These are phyloP conservation scores for Diutina catenulata DNA, from an alignment of 1,139 yeast genomes.

Conservation along the genomic window DNA sequence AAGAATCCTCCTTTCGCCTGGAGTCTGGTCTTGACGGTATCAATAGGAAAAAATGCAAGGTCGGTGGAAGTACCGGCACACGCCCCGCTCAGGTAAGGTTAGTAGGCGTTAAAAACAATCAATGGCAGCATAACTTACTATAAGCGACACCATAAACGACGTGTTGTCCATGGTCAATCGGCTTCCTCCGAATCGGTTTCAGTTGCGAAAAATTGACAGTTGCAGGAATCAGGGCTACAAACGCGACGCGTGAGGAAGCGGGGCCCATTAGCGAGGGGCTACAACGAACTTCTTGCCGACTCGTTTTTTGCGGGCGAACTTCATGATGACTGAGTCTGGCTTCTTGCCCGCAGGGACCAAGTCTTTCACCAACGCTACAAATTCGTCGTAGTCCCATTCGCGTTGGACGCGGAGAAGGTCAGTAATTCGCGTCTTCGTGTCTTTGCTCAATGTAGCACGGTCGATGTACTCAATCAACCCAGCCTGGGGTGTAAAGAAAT, in stretches of 20 bases:
- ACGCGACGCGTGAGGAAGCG: neutral
- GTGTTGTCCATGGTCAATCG: slow-evolving; percentile 15
- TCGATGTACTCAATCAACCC: slow-evolving; percentile 43
- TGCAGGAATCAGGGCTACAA: neutral
- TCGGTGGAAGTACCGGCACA: slow-evolving; percentile 96
- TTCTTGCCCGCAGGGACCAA: slow-evolving; percentile 46
- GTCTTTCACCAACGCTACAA: slow-evolving; percentile 55
- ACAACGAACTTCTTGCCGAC: slow-evolving; percentile 27
- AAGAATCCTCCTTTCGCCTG: slow-evolving; percentile 96
- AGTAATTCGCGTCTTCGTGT: slow-evolving; percentile 43
- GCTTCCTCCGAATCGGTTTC: neutral
- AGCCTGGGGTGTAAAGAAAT: slow-evolving; percentile 35
- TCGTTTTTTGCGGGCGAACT: slow-evolving; percentile 59
- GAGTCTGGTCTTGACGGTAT: slow-evolving; percentile 82
- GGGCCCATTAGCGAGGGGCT: slow-evolving; percentile 7
- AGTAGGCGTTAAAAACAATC: slow-evolving; percentile 6
- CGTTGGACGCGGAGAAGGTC: slow-evolving; percentile 48
- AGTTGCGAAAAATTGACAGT: neutral
- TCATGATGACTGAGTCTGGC: slow-evolving; percentile 60
- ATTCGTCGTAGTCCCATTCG: slow-evolving; percentile 64
- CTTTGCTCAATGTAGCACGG: slow-evolving; percentile 32
- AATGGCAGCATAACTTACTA: slow-evolving; percentile 14
- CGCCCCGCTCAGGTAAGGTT: slow-evolving; percentile 65
- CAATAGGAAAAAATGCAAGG: slow-evolving; percentile 89
- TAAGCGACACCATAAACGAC: slow-evolving; percentile 16